Evolutionary conservation across 345 rosid genomes (phyloP), one percentile per base, ranked within the genome.

Genomic region (Ricinus communis): DNA sequence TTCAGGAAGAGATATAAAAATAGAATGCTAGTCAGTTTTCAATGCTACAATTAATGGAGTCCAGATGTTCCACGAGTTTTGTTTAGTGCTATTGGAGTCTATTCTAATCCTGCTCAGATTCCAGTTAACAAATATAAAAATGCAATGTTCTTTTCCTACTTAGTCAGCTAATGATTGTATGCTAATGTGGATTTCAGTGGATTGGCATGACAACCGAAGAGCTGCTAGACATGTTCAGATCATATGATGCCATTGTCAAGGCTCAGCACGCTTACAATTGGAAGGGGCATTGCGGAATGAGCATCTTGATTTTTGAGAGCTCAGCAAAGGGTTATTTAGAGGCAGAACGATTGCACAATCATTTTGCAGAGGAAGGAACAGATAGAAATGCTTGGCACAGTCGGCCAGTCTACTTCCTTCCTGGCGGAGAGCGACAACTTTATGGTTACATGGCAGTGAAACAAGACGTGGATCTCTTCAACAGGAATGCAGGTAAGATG

Each of bases 181-280:
- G 50, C 15, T 38, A 38, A 19, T 62, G 66, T n/a, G 28, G 45
- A 40, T 81, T 80, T 68, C 77, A 90, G 97, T 85, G 91, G 96
- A 75, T 80, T 40, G 94, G 96, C 53, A 93, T 93, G 88, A 91
- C 93, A 25, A 88, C 85, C 70, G 86, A 76, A 59, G 96, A 93
- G 78, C 93, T 93, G 46, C 75, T 88, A 58, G 93, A 90, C 3
- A 87, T 60, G 76, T 90, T 93, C 70, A 69, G 65, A 21, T 50
- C 82, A 22, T 93, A 89, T 79, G 82, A 74, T 63, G 90, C 90
- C 13, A 70, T 59, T 62, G 80, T 68, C 50, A 91, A 41, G 75
- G 91, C 93, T 69, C 91, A 91, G 14, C 96, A 91, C 62, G 81
- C 97, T 5, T 89, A 91, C 71, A 90, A 93, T 21, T 90, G 88